Conservation (phyloP, 2,329 filamentous ascomycete genomes). For the Neonectria neomacrospora region DNA sequence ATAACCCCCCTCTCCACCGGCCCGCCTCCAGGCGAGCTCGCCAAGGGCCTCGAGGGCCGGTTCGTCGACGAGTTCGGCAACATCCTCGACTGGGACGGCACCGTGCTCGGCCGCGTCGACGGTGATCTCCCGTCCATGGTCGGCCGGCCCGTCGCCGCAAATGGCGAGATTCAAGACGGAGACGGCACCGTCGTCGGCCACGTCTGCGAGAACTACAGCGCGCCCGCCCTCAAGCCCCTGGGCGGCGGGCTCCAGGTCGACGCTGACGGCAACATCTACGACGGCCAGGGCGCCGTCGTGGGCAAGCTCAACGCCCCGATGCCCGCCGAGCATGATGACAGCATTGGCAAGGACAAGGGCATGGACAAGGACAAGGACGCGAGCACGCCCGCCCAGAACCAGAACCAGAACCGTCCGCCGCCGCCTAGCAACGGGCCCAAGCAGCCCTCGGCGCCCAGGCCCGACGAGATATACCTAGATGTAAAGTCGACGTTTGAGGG, state of each 20-base stretch:
- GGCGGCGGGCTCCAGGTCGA: constrained; percentile 66
- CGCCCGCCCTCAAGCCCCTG: constrained; percentile 63
- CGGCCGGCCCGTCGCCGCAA: constrained; percentile 57
- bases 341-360: not conserved
- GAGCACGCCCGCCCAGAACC: constrained; percentile 7
- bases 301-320: constrained; percentile 68
- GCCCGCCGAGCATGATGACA: not conserved
- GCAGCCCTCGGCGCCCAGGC: constrained; percentile 53
- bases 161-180: constrained; percentile 72
- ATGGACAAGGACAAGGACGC: constrained; percentile 10
- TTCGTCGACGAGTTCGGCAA: constrained; percentile 66
- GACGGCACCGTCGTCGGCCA: constrained; percentile 84
- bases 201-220: constrained; percentile 69
- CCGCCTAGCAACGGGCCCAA: constrained; percentile 38
- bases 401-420: not conserved
- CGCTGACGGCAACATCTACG: constrained; percentile 66
- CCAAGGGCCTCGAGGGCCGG: constrained; percentile 58
- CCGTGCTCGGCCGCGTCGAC: constrained; percentile 62
- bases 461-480: constrained; percentile 66
- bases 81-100: constrained; percentile 61
- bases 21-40: constrained; percentile 49
- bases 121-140: constrained; percentile 67
- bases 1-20: constrained; percentile 53
- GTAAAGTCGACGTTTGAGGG: constrained; percentile 68
- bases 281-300: constrained; percentile 66